Base-by-base conservation (phyloP, 768 basidiomycete genomes). In the Xerocomus brunneocitrinus region DNA sequence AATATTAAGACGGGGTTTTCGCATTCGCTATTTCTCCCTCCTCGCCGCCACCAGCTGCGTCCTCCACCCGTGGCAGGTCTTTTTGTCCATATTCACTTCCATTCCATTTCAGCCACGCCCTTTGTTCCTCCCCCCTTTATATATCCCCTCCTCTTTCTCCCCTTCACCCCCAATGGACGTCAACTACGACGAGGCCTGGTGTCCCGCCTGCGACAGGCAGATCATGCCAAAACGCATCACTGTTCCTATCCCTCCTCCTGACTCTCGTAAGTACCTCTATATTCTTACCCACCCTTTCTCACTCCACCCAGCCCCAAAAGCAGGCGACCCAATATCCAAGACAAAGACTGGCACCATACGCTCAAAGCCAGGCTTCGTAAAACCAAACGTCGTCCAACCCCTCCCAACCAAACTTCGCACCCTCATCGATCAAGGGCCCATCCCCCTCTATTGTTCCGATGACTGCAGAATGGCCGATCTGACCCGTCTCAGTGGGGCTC, bases 401-500 rank as follows among this genome's bases (percentile, higher is more conserved):
- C 40, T 66, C n/a, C 73, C 73, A 2, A 54, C 74, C 41, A 80
- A 81, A 64, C 75, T 79, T 40, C 82, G 82, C 43, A 82, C 82
- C 10, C 75, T 89, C 71, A 90, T 91, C 72, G 87, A 89, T 72
- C 87, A 87, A 67, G 76, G 76, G 1, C 89, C 87, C n/a, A 82
- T 80, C 1, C 89, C 89, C 19, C 78, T 91, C 54, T 91, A 92
- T 72, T 92, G 89, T 71, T 91, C 89, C 1, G 86, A 89, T 57
- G 79, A 85, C 62, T 92, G 89, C 65, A 76, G 80, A 55, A 67
- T 83, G 39, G 71, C 72, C 38, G 89, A 91, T 67, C 65, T 83
- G 59, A 73, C 74, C 61, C 67, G 67, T 60, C 62, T 62, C 27
- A 66, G 73, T 36, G 71, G 71, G 34, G 71, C 66, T 47, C 70